Base-by-base conservation (phyloP, 2,329 filamentous ascomycete genomes). In the Alternaria conjuncta region DNA sequence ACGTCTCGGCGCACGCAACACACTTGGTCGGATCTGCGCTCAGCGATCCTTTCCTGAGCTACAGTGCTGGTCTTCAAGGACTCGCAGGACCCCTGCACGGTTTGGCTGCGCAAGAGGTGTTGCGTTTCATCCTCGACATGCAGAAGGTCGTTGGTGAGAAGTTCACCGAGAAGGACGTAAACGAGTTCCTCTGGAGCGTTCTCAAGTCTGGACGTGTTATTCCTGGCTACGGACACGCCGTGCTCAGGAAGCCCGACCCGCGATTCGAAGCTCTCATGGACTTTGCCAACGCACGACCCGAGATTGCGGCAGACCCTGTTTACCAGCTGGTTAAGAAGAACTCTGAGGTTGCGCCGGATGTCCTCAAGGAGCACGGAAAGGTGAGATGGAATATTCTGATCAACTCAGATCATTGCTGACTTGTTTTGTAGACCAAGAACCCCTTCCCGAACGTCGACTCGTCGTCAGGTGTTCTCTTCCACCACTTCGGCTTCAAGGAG, bases 401-500 rank as follows among this genome's bases (percentile, higher is more conserved):
- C 8, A 47, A 36, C 28, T n/a, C 20, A 25, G 25, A 45, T 30
- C 23, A 25, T 46, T 47, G 50, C 56, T 66, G 57, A 67, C 61
- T 15, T 15, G 11, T 18, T 20, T 10, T 4, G 20, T 57, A 86
- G 90, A 97, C 94, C 71, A 97, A 97, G 87, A 97, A 97, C 84
- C 94, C 96, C 2, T 97, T 95, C 83, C 96, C 96, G 69, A 99
- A 99, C 80, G 96, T 99, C 66, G 96, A 99, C 82, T 94, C 92
- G 51, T 91, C 89, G 67, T 97, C 94, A 1, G 96, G 96, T 68
- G 94, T 98, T 6, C 87, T 99, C 53, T 98, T 99, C 89, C 91
- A 98, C 83, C 94, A 98, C 85, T 99, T 97, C 80, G 96, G 95
- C 62, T 97, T 99, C 89, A 91, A 92, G 80, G 93, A 98, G 85